Conservation (phyloP, 371 early-diverging fungal species). For the Vairimorpha necatrix region DNA sequence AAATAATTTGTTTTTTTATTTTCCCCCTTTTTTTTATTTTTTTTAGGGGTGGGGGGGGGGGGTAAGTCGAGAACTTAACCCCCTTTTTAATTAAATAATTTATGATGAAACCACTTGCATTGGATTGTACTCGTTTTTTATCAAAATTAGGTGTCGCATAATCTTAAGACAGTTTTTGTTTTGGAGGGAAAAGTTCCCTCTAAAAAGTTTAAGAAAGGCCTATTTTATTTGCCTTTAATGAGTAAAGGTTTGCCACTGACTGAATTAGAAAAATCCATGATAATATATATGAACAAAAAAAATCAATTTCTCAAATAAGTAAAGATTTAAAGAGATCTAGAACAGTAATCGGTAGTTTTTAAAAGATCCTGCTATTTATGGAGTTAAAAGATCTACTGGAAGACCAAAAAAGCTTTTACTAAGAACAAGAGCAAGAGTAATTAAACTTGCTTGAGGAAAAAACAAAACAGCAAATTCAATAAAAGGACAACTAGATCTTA, state of each 20-base stretch:
- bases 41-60: no score
- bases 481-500: neutral
- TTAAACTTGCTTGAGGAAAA: neutral
- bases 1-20: no score
- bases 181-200: neutral
- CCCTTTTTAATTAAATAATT: no score
- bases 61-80: no score
- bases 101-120: no score
- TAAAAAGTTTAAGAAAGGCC: neutral
- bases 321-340: neutral
- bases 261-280: neutral
- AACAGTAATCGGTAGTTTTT: neutral
- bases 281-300: neutral
- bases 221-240: neutral
- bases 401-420: neutral
- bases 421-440: neutral
- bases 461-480: neutral
- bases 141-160: neutral
- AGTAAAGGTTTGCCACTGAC: neutral
- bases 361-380: neutral
- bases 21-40: no score
- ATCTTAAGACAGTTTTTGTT: neutral
- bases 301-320: neutral
- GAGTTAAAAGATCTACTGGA: neutral
- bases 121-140: no score